phyloP scores from a whole-genome alignment of 1,284 basidiomycete species.

The Blastosporella zonata region DNA sequence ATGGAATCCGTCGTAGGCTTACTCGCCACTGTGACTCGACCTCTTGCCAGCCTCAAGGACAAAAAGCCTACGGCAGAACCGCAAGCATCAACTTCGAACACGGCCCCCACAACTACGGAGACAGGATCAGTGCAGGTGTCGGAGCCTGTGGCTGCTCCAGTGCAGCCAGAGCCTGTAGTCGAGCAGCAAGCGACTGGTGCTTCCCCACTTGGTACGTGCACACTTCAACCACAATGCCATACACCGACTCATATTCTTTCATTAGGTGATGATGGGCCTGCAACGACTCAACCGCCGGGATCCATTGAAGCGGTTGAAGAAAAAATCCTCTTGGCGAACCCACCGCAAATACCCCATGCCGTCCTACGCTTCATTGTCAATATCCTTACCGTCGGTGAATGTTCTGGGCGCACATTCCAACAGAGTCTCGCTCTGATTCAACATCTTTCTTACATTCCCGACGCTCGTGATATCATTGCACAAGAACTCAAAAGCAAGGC shows the following conservation, averaged over 20 bases:
- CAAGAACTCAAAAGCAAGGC: conserved; percentile 83
- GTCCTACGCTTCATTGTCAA: conserved; percentile 89
- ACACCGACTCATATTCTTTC: neutral
- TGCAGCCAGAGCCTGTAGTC: neutral
- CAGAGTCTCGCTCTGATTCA: conserved; percentile 88
- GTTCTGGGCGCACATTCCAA: conserved; percentile 91
- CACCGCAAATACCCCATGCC: conserved; percentile 79
- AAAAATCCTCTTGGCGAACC: conserved; percentile 62
- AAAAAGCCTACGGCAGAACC: conserved; percentile 35
- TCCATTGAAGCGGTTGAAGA: conserved; percentile 51
- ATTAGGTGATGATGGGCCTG: conserved; percentile 13
- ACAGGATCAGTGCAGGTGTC: conserved; percentile 8
- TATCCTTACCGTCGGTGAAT: conserved; percentile 91
- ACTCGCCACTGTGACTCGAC: conserved; percentile 83
- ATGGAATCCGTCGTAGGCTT: conserved; percentile 89
- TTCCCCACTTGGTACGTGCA: conserved; percentile 12
- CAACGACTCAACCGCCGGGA: conserved; percentile 15
- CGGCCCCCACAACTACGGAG: conserved; percentile 18
- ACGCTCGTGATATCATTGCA: conserved; percentile 83
- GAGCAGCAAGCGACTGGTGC: conserved; percentile 5
- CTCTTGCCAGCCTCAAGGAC: conserved; percentile 64
- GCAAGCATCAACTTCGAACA: conserved; percentile 14
- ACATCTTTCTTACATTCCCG: conserved; percentile 83
- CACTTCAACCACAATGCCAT: neutral
- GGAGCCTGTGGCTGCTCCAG: neutral